These are phyloP conservation scores for Bullera alba DNA, from an alignment of 768 basidiomycete species.

Conservation along the genomic window DNA sequence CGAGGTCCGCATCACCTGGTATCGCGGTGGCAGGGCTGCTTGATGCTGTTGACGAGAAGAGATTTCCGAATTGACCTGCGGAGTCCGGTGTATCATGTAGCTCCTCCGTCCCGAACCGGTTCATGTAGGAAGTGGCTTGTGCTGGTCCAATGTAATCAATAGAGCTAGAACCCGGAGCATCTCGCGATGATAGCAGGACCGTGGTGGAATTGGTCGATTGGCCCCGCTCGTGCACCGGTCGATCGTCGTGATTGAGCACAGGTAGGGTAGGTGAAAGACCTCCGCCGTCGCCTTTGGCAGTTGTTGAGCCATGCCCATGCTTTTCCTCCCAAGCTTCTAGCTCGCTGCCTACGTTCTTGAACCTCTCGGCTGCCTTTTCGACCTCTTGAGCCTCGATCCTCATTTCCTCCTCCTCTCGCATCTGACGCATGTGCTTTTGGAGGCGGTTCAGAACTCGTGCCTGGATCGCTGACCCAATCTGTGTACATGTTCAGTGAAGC, in stretches of 20 bases:
- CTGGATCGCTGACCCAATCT: slow-evolving; percentile 82
- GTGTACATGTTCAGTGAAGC: background rate
- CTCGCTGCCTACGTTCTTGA: slow-evolving; percentile 61
- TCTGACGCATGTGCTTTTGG: slow-evolving; percentile 63
- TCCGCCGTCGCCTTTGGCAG: no score
- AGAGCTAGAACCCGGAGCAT: background rate
- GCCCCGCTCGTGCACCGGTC: no score
- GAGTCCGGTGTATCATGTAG: background rate
- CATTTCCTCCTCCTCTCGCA: slow-evolving; percentile 61
- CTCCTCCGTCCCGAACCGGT: background rate
- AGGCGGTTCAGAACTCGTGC: slow-evolving; percentile 75
- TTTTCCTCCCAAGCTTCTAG: slow-evolving; percentile 80
- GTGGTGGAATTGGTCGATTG: background rate
- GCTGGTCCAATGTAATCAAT: background rate
- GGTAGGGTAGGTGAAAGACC: no score
- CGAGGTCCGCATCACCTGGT: slow-evolving; percentile 17
- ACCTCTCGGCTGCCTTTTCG: slow-evolving; percentile 61
- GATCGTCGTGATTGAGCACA: background rate
- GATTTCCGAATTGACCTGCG: background rate
- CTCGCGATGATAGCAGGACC: background rate
- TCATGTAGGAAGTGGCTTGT: background rate
- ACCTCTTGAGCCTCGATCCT: slow-evolving; percentile 70
- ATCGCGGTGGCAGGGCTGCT: background rate
- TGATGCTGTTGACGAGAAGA: slow-evolving; percentile 7
- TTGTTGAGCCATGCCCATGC: slow-evolving; percentile 55